A percentile compares a stretch with the other conserved stretches of the same genome.
phyloP scores from a whole-genome alignment of 176 grass and related monocot genomes.

The Ensete glaucum region DNA sequence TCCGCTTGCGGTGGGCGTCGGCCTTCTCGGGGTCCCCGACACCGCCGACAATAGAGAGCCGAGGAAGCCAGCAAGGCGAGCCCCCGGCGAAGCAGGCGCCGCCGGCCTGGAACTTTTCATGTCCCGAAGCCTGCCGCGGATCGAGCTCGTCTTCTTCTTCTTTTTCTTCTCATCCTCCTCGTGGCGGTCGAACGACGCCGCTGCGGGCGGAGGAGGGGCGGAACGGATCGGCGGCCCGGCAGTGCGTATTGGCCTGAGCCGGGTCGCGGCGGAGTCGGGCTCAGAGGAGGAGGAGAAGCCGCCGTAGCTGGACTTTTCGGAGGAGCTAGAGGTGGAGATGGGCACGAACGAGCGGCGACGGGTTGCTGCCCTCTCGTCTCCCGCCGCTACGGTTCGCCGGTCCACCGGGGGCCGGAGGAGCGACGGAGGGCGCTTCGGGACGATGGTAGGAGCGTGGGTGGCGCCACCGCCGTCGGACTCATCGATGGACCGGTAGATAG shows the following conservation, averaged over 20 bases:
- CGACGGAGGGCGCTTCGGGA: background rate
- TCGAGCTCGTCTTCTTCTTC: constrained; percentile 63
- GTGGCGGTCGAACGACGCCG: constrained; percentile 5
- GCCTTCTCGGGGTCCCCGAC: constrained; percentile 2
- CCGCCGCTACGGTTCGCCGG: background rate
- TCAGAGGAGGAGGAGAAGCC: constrained; percentile 95
- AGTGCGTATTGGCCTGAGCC: constrained; percentile 40
- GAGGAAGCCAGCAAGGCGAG: constrained; percentile 66
- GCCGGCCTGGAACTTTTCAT: constrained; percentile 38
- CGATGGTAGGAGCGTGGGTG: background rate
- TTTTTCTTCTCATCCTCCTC: constrained; percentile 53
- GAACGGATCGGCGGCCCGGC: constrained; percentile 32
- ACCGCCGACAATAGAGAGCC: constrained; percentile 59
- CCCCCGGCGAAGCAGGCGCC: constrained; percentile 67
- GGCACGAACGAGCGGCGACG: background rate
- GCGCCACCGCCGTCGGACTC: constrained; percentile 28
- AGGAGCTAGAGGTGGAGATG: constrained; percentile 70
- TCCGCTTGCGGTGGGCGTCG: constrained; percentile 14
- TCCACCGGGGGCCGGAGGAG: background rate
- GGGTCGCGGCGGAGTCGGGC: constrained; percentile 41
- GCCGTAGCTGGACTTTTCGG: constrained; percentile 86
- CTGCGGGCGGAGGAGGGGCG: constrained; percentile 2
- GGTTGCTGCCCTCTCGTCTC: background rate
- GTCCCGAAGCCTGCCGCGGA: constrained; percentile 64
- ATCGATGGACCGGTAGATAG: constrained; percentile 91